phyloP scores from a whole-genome alignment of 2,329 filamentous ascomycete genomes.

The Hymenoscyphus occultus region DNA sequence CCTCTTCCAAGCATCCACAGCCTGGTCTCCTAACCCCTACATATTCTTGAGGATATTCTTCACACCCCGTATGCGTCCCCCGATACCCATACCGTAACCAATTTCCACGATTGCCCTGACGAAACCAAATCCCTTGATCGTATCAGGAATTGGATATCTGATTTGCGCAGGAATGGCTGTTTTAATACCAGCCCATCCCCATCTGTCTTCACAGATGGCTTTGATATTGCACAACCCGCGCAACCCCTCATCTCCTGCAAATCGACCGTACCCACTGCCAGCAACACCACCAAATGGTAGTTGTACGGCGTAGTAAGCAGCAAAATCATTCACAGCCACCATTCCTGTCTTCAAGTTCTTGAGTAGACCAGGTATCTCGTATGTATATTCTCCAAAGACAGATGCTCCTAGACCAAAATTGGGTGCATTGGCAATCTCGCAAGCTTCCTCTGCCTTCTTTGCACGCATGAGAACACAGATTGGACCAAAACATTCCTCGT shows the following conservation, averaged over 20 bases:
- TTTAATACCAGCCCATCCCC: conserved; percentile 56
- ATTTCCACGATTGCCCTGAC: conserved; percentile 58
- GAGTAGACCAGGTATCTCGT: conserved; percentile 62
- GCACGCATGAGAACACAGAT: conserved; percentile 84
- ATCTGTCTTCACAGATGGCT: conserved; percentile 75
- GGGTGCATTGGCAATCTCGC: conserved; percentile 78
- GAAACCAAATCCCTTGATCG: conserved; percentile 63
- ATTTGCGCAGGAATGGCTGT: conserved; percentile 80
- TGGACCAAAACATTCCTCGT: conserved; percentile 89
- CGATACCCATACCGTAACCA: conserved; percentile 50
- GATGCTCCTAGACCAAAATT: conserved; percentile 83
- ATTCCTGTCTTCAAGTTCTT: conserved; percentile 75
- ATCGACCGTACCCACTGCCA: conserved; percentile 88
- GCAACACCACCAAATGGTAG: conserved; percentile 81
- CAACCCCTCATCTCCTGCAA: conserved; percentile 86
- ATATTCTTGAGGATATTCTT: conserved; percentile 35
- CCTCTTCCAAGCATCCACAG: background rate
- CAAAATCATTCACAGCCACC: conserved; percentile 96
- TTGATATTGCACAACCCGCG: conserved; percentile 84
- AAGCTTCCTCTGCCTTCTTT: conserved; percentile 58
- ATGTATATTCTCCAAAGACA: conserved; percentile 73
- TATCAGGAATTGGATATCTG: conserved; percentile 73
- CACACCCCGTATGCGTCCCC: conserved; percentile 31
- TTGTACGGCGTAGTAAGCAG: conserved; percentile 87
- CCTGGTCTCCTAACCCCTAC: conserved; percentile 14